A percentile compares a stretch with the other conserved stretches of the same genome.
phyloP scores from a whole-genome alignment of 257 asterid genomes.

The Scutellaria barbata region DNA sequence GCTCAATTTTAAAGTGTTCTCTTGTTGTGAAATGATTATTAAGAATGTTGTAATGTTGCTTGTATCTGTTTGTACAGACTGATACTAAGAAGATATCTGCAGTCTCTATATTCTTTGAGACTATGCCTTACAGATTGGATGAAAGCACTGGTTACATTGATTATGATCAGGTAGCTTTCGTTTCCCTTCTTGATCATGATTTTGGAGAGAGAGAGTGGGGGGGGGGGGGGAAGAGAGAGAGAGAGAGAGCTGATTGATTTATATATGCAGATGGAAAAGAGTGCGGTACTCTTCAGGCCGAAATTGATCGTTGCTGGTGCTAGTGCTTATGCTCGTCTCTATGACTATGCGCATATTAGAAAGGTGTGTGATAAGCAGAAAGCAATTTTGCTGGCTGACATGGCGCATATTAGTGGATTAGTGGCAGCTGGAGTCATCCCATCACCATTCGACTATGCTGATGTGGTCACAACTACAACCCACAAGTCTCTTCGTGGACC shows the following conservation, averaged over 20 bases:
- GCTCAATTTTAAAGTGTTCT: neutral
- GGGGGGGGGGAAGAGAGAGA: too few species aligned
- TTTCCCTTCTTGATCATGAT: slow-evolving; percentile 13
- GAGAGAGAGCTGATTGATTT: slow-evolving; percentile 16
- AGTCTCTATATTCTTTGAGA: slow-evolving; percentile 95
- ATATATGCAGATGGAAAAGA: slow-evolving; percentile 78
- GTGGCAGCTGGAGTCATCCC: slow-evolving; percentile 68
- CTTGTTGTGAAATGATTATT: neutral
- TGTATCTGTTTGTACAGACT: slow-evolving; percentile 56
- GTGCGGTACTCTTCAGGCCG: slow-evolving; percentile 92
- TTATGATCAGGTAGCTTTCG: slow-evolving; percentile 74
- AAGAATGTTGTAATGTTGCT: slow-evolving; percentile 8
- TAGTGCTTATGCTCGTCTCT: slow-evolving; percentile 93
- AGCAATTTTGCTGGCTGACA: slow-evolving; percentile 58
- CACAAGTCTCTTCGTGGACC: slow-evolving; percentile 99
- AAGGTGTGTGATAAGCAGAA: slow-evolving; percentile 83
- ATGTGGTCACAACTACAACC: slow-evolving; percentile 96
- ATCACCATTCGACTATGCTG: slow-evolving; percentile 90
- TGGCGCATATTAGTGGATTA: slow-evolving; percentile 70
- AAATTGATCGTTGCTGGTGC: slow-evolving; percentile 95
- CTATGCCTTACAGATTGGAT: slow-evolving; percentile 96
- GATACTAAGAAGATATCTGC: slow-evolving; percentile 99
- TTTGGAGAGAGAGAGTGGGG: neutral
- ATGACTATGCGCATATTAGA: slow-evolving; percentile 83
- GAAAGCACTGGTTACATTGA: slow-evolving; percentile 94